Percentiles rank a stretch among this genome's conserved stretches.
Evolutionary conservation across 2,329 filamentous ascomycete species (phyloP).

Genomic region (Zymoseptoria passerinii): DNA sequence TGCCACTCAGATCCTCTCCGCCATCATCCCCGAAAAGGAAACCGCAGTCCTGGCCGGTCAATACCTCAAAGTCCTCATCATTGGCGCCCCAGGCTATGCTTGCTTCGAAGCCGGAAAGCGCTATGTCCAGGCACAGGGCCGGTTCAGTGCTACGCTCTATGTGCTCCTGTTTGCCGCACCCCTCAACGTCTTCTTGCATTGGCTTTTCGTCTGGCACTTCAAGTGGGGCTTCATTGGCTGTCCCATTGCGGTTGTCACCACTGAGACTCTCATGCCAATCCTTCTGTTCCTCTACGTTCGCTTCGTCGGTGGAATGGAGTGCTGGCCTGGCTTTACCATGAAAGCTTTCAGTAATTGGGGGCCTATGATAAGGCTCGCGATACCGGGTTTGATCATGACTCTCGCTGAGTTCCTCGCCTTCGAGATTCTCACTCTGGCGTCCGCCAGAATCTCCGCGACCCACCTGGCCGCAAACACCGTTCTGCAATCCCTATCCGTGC

Average conservation of each 20-base stretch:
- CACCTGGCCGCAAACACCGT: conserved; percentile 84
- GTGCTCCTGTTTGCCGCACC: conserved; percentile 76
- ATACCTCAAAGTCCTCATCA: conserved; percentile 62
- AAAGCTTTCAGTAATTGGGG: conserved; percentile 66
- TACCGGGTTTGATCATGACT: conserved; percentile 89
- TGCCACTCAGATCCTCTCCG: conserved; percentile 53
- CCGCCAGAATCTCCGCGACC: conserved; percentile 69
- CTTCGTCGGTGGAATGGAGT: conserved; percentile 62
- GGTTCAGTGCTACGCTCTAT: conserved; percentile 77
- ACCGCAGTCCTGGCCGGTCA: conserved; percentile 63
- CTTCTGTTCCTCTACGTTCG: conserved; percentile 67
- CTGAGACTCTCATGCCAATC: conserved; percentile 64
- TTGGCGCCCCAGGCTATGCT: conserved; percentile 67
- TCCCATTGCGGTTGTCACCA: conserved; percentile 67
- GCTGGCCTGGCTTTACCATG: conserved; percentile 71
- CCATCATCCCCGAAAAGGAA: conserved; percentile 62
- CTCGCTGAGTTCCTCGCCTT: conserved; percentile 82
- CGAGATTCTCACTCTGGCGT: conserved; percentile 77
- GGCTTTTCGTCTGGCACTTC: conserved; percentile 63
- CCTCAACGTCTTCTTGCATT: conserved; percentile 73
- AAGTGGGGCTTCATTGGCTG: conserved; percentile 66
- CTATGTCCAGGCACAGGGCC: conserved; percentile 76
- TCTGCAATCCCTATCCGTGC: conserved; percentile 64
- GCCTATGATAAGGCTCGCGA: conserved; percentile 76
- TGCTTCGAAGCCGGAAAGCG: conserved; percentile 74